These are phyloP conservation scores for Porcisia deanei DNA, from an alignment of 208 protist species.

Conservation along the genomic window DNA sequence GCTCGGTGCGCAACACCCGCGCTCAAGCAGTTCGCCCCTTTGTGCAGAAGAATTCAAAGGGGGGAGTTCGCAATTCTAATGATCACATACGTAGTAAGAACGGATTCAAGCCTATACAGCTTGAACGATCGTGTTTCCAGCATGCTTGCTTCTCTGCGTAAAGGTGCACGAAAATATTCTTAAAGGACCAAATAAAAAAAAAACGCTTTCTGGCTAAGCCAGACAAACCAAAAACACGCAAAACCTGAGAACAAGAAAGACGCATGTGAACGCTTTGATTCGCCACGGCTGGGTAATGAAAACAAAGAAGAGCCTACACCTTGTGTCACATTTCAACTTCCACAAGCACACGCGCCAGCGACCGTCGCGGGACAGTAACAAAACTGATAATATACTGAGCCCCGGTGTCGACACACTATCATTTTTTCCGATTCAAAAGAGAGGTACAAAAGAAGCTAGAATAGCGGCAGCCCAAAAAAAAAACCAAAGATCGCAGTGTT, in stretches of 20 bases:
- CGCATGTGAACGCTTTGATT: not conserved
- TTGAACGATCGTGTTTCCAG: not conserved
- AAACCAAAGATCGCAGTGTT: not conserved
- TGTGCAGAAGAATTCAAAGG: not conserved
- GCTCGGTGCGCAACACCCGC: not conserved
- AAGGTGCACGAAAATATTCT: not conserved
- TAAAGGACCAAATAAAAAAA: not conserved
- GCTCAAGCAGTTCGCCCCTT: not conserved
- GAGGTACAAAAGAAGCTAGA: not conserved
- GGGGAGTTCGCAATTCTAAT: not conserved
- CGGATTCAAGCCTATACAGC: not conserved
- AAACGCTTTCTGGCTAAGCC: too few relatives aligned
- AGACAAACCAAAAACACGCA: not conserved
- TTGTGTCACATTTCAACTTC: not conserved
- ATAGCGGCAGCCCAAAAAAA: not conserved
- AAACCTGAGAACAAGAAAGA: not conserved
- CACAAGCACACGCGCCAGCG: not conserved
- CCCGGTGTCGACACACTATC: not conserved
- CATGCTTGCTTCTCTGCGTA: not conserved
- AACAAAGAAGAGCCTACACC: not conserved
- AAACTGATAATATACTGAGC: not conserved
- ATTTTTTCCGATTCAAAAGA: not conserved
- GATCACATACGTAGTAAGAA: not conserved
- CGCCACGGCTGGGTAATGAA: not conserved
- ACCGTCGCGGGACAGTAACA: not conserved